Base-by-base conservation (phyloP, 2,329 filamentous ascomycete species). In the Calonectria ilicicola region DNA sequence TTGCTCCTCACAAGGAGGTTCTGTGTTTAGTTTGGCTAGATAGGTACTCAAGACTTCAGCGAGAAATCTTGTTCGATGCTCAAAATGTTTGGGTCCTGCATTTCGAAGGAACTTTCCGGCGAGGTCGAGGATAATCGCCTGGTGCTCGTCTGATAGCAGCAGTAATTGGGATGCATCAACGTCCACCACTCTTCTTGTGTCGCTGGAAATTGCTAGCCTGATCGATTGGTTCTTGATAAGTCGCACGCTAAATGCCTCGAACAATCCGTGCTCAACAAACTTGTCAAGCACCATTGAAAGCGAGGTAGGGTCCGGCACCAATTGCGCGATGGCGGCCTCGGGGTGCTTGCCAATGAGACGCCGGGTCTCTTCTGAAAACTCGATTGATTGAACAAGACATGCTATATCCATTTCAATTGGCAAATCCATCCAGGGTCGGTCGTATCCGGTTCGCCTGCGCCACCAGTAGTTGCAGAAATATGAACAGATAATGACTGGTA, bases 391-490 rank as follows among this genome's bases (percentile, higher is more conserved):
- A 2, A 67, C 17, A 3, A 79, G 70, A 1, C 42, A 51, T 1
- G 67, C 64, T 2, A 51, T 8, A 1, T 58, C 62, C 60, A 77
- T 67, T 0, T 40, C 14, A 0, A 58, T 35, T 9, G 71, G 49
- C 0, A 62, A 23, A 2, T 65, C 64, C n/a, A 79, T 60, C 3
- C 35, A 74, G 0, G 77, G 75, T 0, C 77, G 73, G 23, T 77
- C 73, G 68, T 90, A 89, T 1, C 87, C 87, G 1, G 89, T 82
- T 26, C 83, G 80, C 5, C 78, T 78, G 2, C 88, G 80, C 86
- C 87, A 90, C 79, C 87, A 85, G n/a, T 84, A 80, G 64, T 90
- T 90, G 76, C 86, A 86, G 9, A 85, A 79, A 2, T 87, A 81
- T 1, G 87, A 84, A 0, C 84, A 81, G 3, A 87, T 69, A 10